phyloP scores from a whole-genome alignment of 2,329 filamentous ascomycete genomes.

The Pseudogymnoascus sp. region DNA sequence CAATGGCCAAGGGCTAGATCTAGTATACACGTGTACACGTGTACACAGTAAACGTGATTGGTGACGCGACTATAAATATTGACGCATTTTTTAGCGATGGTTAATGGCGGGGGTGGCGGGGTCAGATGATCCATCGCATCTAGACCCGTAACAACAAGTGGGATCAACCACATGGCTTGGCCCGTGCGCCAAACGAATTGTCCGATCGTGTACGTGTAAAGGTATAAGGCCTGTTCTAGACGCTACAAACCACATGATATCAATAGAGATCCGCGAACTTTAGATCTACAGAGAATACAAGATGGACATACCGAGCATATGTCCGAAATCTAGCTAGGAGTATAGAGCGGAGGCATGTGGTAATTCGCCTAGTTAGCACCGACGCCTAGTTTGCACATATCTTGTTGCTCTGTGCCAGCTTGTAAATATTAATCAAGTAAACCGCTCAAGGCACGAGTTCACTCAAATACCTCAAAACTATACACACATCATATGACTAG shows the following conservation, averaged over 20 bases:
- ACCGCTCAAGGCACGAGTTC: not conserved
- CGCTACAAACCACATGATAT: not conserved
- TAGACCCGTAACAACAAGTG: not conserved
- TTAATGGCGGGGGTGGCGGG: not conserved
- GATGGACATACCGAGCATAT: not conserved
- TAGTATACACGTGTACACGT: not conserved
- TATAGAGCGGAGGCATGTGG: not conserved
- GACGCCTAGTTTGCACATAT: not conserved
- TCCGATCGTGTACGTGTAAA: not conserved
- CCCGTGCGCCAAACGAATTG: not conserved
- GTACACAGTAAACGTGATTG: not conserved
- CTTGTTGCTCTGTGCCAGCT: not conserved
- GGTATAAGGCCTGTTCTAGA: not conserved
- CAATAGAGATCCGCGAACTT: not conserved
- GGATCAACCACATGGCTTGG: not conserved
- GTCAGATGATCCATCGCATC: not conserved
- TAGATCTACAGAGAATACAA: not conserved
- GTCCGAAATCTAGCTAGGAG: not conserved
- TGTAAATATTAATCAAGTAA: not conserved
- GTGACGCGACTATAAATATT: not conserved
- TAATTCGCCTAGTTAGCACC: not conserved
- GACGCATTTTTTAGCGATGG: not conserved
- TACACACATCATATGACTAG: not conserved
- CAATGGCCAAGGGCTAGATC: not conserved
- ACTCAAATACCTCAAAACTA: not conserved